Base-by-base conservation (phyloP, 2,329 filamentous ascomycete species). In the Curvularia lunata region DNA sequence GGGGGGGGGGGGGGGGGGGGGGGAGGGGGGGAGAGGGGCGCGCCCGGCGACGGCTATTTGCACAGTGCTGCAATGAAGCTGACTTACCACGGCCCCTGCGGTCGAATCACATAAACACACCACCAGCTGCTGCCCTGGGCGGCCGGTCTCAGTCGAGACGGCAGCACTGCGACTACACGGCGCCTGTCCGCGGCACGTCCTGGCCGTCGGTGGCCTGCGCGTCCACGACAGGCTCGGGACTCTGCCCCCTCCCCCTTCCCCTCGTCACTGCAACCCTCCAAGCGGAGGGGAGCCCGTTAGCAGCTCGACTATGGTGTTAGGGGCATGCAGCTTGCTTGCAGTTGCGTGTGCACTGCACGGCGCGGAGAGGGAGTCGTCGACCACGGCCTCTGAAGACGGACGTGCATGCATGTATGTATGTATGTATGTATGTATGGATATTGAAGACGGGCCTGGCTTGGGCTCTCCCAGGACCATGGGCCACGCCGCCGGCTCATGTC, bases 401-500 rank as follows among this genome's bases (percentile, higher is more conserved):
- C 25, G 41, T 27, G 30, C 10, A 13, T 9, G 10, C 10, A 30
- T 32, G 30, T 32, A 6, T 25, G 23, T 25, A 25, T 25, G 23
- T 4, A 25, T 25, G 6, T 25, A 30, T 32, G 30, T 32, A 6
- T 25, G 23, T 25, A 25, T 25, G 23, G 23, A 25, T 25, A 25
- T 25, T 25, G 23, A 4, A 25, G 23, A 25, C 6, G 23, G 23
- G 23, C 6, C 4, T 25, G 23, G 4, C 4, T 25, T 25, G 23
- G 23, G 23, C 23, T 32, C 40, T 49, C 57, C 53, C 56, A 52
- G 58, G 51, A 57, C 49, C 37, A 48, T 53, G 41, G 54, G 57
- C 55, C 61, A 62, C 61, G 52, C 52, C 61, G 41, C 48, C 47
- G 58, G 47, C 40, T 40, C 49, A 48, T 47, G 48, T 27, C 45